phyloP scores from a whole-genome alignment of 1,284 basidiomycete genomes.

The Cystobasidium pallidum region DNA sequence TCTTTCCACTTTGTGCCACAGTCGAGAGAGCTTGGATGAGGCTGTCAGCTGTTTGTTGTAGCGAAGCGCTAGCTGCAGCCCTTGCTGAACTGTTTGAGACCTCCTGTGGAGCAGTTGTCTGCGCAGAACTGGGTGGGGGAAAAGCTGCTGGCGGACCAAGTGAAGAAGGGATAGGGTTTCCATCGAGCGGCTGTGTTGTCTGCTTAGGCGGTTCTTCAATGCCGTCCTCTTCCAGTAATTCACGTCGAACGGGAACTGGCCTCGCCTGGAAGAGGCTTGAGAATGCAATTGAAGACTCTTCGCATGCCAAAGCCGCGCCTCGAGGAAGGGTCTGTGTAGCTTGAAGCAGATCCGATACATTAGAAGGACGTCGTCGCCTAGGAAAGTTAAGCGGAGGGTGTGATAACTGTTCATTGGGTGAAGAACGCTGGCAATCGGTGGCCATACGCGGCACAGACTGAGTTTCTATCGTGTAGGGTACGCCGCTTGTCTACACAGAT shows the following conservation, averaged over 20 bases:
- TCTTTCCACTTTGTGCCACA: no score
- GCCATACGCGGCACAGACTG: background rate
- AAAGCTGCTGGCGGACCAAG: background rate
- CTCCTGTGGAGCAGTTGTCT: background rate
- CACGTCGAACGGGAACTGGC: background rate
- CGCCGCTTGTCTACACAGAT: background rate
- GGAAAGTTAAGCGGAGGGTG: no score
- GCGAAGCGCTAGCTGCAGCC: no score
- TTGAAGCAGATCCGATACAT: background rate
- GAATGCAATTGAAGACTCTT: slow-evolving; percentile 8
- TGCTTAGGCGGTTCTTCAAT: background rate
- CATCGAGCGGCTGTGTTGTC: background rate
- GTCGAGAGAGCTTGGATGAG: no score
- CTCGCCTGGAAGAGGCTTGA: background rate
- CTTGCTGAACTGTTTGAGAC: background rate
- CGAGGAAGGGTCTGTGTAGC: slow-evolving; percentile 15
- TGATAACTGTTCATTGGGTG: background rate
- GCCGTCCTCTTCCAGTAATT: background rate
- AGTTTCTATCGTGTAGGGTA: slow-evolving; percentile 12
- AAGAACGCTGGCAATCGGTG: background rate
- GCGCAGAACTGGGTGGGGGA: background rate
- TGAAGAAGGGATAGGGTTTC: background rate
- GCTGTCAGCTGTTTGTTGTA: no score
- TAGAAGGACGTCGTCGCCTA: background rate
- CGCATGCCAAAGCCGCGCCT: slow-evolving; percentile 5